Evolutionary conservation across 202 grass and related monocot genomes (phyloP), one percentile per base, ranked within the genome.

Genomic region (Musa balbisiana): DNA sequence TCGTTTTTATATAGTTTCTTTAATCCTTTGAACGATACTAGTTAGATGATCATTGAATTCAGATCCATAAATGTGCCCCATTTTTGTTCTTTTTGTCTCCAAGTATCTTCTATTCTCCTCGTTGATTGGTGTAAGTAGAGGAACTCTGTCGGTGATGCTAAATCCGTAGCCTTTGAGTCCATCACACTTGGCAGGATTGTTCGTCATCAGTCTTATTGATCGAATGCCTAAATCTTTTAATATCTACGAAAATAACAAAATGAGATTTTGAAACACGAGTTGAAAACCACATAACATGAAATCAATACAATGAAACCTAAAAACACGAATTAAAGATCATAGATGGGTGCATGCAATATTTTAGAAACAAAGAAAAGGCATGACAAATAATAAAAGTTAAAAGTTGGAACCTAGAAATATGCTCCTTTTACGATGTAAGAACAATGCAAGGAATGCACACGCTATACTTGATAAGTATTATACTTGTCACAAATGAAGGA

Each of bases 151-250:
- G 3, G 55, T 81, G 51, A 96, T 84, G 78, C 89, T 92, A 74
- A 96, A 59, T 12, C 92, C 92, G 3, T 96, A 90, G 23, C 85
- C 89, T 81, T 96, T 90, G 2, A 96, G 85, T 62, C 92, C 92
- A 43, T 76, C 55, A 64, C 92, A 96, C 73, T 96, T 96, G 69
- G 89, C 82, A 16, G 92, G 92, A 58, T 96, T 96, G 65, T 96
- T 96, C 1, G 92, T 96, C 87, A 96, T 92, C 24, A 96, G 16
- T 67, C 78, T 88, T 85, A 96, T 92, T 0, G 92, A 87, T 68
- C 85, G 92, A 73, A 96, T 87, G 20, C 92, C 89, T 15, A 96
- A 74, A 64, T 96, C 92, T 3, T 74, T 83, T 25, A 96, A 60
- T 79, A 96, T 96, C 92, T 96, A 50, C 65, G 84, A 11, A 73